A percentile compares a stretch with the other conserved stretches of the same genome.
Conservation (phyloP, 2,329 filamentous ascomycete species). For the Colletotrichum sp. region DNA sequence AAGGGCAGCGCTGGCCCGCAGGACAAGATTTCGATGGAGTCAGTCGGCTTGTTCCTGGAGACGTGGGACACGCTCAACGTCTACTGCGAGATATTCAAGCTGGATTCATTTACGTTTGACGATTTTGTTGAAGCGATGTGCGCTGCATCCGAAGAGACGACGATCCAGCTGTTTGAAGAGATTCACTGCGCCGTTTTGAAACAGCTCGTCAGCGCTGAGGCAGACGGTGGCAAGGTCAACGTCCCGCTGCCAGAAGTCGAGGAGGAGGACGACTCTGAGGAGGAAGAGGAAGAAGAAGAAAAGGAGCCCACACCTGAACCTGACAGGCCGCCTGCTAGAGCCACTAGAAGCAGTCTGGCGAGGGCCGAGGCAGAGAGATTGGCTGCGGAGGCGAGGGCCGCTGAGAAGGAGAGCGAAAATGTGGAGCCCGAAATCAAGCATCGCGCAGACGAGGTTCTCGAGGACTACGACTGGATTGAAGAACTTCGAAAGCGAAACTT, state of each 20-base stretch:
- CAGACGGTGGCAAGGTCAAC: constrained; percentile 78
- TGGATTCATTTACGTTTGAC: constrained; percentile 98
- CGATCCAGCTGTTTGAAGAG: constrained; percentile 87
- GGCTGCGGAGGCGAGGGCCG: constrained; percentile 62
- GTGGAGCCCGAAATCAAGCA: constrained; percentile 60
- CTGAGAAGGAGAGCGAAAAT: constrained; percentile 46
- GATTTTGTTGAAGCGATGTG: constrained; percentile 91
- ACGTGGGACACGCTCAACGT: constrained; percentile 98
- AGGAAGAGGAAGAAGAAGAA: constrained; percentile 63
- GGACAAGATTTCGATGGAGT: constrained; percentile 77
- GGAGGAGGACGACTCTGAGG: constrained; percentile 70
- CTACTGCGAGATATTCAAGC: constrained; percentile 91
- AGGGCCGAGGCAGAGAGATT: constrained; percentile 78
- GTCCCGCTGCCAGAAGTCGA: constrained; percentile 79
- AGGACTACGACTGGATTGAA: constrained; percentile 82
- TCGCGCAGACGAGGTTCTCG: constrained; percentile 77
- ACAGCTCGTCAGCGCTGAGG: constrained; percentile 77
- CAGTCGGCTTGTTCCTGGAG: constrained; percentile 84
- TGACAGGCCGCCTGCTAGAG: constrained; percentile 70
- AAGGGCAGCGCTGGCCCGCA: constrained; percentile 45
- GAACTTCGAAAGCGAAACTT: constrained; percentile 85
- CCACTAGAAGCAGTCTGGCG: constrained; percentile 84
- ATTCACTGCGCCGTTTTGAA: constrained; percentile 92
- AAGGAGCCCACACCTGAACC: constrained; percentile 69
- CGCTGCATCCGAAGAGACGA: constrained; percentile 73